Percentiles rank a stretch among this genome's conserved stretches.
These are phyloP conservation scores for Abrus pulchellus DNA, from an alignment of 306 rosid species.

Conservation along the genomic window DNA sequence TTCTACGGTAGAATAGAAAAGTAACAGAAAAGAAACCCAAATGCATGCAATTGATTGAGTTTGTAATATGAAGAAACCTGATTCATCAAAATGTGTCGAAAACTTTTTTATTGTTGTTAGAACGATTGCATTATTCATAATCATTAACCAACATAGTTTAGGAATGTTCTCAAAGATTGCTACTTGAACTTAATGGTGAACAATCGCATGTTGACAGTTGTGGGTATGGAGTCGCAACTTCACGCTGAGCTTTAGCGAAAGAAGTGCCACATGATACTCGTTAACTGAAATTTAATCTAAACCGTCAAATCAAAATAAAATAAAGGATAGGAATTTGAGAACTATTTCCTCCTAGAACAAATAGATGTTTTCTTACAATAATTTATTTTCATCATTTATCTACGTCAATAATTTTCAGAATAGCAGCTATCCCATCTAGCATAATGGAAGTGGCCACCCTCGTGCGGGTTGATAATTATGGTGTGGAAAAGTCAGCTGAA, in stretches of 20 bases:
- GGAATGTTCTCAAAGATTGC: too few relatives aligned
- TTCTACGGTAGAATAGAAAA: too few relatives aligned
- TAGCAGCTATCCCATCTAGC: neutral
- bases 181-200: neutral
- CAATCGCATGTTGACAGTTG: neutral
- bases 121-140: neutral
- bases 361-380: neutral
- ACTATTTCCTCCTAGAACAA: neutral
- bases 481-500: neutral
- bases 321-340: neutral
- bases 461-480: neutral
- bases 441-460: neutral
- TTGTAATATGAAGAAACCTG: too few relatives aligned
- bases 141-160: too few relatives aligned
- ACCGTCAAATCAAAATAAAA: neutral
- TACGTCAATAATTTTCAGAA: neutral
- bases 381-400: neutral
- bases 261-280: neutral
- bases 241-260: neutral
- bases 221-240: neutral
- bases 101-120: neutral
- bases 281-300: neutral
- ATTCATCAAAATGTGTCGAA: too few relatives aligned
- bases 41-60: too few relatives aligned
- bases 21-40: too few relatives aligned